Evolutionary conservation across 331 rosid species (phyloP).

Genomic region (Quercus phellos): DNA sequence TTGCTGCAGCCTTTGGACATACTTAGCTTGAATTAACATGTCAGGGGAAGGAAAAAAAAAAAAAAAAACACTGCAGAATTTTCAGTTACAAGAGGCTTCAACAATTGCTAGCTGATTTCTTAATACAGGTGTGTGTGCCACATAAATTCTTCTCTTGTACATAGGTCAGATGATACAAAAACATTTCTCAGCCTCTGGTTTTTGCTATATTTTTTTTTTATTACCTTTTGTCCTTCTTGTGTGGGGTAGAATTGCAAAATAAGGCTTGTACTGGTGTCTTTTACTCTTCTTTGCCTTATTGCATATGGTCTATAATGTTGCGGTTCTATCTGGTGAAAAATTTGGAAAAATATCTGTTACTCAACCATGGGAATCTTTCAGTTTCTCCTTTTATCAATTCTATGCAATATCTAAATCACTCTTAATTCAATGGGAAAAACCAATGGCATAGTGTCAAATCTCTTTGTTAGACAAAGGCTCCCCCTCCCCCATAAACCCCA

Average conservation of each 20-base stretch:
- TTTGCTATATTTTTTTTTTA: constrained; percentile 24
- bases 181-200: constrained; percentile 29
- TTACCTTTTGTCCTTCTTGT: constrained; percentile 20
- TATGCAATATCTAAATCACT: neutral
- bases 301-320: constrained; percentile 27
- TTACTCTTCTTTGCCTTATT: constrained; percentile 17
- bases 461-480: neutral
- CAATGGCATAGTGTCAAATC: neutral
- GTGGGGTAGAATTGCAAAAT: constrained; percentile 36
- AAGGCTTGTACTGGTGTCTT: constrained; percentile 29
- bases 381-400: neutral
- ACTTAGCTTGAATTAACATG: constrained; percentile 28
- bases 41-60: too few species aligned
- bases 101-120: constrained; percentile 10
- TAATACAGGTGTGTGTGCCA: constrained; percentile 33
- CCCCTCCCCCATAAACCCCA: neutral
- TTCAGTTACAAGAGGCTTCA: neutral
- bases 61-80: constrained; percentile 2
- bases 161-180: constrained; percentile 24
- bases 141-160: constrained; percentile 30
- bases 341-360: neutral
- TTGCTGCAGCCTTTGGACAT: constrained; percentile 49
- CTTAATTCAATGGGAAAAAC: neutral
- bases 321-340: constrained; percentile 19
- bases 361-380: constrained; percentile 1